phyloP scores from a whole-genome alignment of 768 basidiomycete species.

The Calocybe indica region DNA sequence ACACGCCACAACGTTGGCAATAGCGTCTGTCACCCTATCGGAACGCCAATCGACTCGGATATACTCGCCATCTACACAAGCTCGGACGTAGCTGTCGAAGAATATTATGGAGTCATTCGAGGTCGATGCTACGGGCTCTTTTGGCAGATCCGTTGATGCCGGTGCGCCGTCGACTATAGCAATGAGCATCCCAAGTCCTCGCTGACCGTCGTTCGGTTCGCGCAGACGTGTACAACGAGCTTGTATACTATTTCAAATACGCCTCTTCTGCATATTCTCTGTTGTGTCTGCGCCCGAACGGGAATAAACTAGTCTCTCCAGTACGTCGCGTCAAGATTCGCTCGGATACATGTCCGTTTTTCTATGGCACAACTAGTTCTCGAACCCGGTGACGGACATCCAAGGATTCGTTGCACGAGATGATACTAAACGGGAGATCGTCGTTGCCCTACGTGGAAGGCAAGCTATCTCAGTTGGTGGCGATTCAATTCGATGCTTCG shows the following conservation, averaged over 20 bases:
- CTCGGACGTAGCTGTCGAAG: no score
- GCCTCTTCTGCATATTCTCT: neutral
- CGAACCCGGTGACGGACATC: neutral
- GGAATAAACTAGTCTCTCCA: neutral
- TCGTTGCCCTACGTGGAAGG: neutral
- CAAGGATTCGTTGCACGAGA: constrained; percentile 1
- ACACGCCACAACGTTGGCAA: no score
- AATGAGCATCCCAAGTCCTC: no score
- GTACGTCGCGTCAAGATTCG: neutral
- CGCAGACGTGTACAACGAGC: neutral
- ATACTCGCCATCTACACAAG: no score
- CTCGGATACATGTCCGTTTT: neutral
- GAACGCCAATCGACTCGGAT: no score
- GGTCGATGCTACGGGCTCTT: no score
- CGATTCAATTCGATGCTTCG: neutral
- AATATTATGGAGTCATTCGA: no score
- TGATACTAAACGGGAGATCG: neutral
- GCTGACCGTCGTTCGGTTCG: no score
- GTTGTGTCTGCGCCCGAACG: neutral
- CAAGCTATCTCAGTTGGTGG: neutral
- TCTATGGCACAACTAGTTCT: neutral
- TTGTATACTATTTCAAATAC: constrained; percentile 1
- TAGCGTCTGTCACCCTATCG: no score
- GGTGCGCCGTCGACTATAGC: no score
- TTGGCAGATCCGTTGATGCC: no score